These are phyloP conservation scores for Apiospora sp. DNA, from an alignment of 2,329 filamentous ascomycete genomes.

Conservation along the genomic window DNA sequence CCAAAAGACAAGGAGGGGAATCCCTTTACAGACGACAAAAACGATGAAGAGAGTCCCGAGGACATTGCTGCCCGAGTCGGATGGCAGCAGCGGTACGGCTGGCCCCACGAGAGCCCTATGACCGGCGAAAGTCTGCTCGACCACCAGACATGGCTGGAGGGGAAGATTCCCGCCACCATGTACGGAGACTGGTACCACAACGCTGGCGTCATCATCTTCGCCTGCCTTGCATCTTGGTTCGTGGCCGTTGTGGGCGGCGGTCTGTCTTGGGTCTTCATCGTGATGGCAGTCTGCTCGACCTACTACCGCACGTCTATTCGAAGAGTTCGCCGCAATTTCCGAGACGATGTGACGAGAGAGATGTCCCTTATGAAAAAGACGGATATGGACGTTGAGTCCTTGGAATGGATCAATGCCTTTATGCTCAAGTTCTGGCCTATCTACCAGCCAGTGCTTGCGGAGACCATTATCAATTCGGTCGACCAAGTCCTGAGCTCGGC, in stretches of 20 bases:
- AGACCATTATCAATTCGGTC: slow-evolving; percentile 91
- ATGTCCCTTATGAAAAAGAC: slow-evolving; percentile 80
- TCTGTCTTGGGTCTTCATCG: slow-evolving; percentile 88
- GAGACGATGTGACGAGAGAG: slow-evolving; percentile 91
- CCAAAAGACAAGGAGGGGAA: slow-evolving; percentile 59
- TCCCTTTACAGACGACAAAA: slow-evolving; percentile 56
- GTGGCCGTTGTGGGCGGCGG: slow-evolving; percentile 90
- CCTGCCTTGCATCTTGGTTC: slow-evolving; percentile 89
- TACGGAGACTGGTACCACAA: slow-evolving; percentile 99
- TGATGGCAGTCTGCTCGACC: slow-evolving; percentile 91
- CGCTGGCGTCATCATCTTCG: slow-evolving; percentile 90
- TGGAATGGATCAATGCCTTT: slow-evolving; percentile 99
- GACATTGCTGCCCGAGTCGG: slow-evolving; percentile 69
- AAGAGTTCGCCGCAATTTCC: slow-evolving; percentile 92
- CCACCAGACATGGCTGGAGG: slow-evolving; percentile 87
- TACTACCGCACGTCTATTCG: slow-evolving; percentile 97
- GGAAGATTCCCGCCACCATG: slow-evolving; percentile 84
- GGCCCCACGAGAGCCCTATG: slow-evolving; percentile 63
- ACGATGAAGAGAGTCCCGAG: slow-evolving; percentile 62
- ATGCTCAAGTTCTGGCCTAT: slow-evolving; percentile 99
- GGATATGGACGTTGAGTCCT: slow-evolving; percentile 88
- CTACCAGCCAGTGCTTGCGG: slow-evolving; percentile 90
- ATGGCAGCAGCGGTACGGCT: slow-evolving; percentile 88
- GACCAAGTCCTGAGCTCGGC: slow-evolving; percentile 95
- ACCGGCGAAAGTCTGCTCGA: slow-evolving; percentile 78